Conservation (phyloP, 140 eudicot species). For the Bidens hawaiensis region DNA sequence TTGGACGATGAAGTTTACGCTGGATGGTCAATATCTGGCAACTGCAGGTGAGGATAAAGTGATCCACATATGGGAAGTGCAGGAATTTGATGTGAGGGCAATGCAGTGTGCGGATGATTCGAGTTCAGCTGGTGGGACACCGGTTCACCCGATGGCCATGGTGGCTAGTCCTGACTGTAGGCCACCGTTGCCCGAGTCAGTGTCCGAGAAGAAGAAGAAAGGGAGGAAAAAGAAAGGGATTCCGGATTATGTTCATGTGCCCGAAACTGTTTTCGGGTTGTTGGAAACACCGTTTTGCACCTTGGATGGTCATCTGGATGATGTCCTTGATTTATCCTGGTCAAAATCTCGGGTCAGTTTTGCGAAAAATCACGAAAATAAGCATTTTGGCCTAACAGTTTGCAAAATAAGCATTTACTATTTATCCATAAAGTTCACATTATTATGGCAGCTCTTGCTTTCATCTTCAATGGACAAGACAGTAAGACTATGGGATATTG, state of each 20-base stretch:
- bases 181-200: conserved; percentile 62
- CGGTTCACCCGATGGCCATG: conserved; percentile 33
- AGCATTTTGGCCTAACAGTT: no score
- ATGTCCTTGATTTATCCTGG: conserved; percentile 83
- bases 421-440: background rate
- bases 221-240: conserved; percentile 61
- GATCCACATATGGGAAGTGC: conserved; percentile 41
- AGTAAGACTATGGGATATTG: conserved; percentile 84
- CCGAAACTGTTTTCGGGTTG: conserved; percentile 78
- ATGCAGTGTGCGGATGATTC: conserved; percentile 23
- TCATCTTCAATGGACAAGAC: conserved; percentile 98
- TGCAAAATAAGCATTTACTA: no score
- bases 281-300: conserved; percentile 73
- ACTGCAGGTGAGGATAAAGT: conserved; percentile 36
- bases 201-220: conserved; percentile 51
- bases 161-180: conserved; percentile 32
- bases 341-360: conserved; percentile 67
- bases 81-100: conserved; percentile 31
- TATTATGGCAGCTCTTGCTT: conserved; percentile 49
- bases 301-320: conserved; percentile 78
- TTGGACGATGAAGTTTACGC: conserved; percentile 39
- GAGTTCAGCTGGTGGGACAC: conserved; percentile 29
- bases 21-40: conserved; percentile 33
- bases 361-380: no score
- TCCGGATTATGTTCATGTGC: conserved; percentile 74